These are phyloP conservation scores for Rhodotorula graminis DNA, from an alignment of 768 basidiomycete genomes.

Conservation along the genomic window DNA sequence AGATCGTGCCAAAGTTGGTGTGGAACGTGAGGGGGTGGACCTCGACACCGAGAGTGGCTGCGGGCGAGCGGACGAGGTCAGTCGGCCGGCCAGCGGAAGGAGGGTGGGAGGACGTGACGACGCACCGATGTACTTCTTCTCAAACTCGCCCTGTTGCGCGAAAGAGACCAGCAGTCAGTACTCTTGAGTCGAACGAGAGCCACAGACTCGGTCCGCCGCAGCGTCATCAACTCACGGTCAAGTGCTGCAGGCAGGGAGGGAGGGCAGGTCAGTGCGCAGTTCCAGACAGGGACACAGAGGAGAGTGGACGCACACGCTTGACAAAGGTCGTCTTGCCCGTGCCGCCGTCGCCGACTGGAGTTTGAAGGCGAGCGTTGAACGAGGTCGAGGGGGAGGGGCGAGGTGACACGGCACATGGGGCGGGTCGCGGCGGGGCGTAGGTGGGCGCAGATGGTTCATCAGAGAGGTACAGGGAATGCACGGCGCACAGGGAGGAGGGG, in stretches of 20 bases:
- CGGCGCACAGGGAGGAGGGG: not conserved
- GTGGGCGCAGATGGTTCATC: not conserved
- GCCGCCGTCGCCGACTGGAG: constrained; percentile 85
- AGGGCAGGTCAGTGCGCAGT: not conserved
- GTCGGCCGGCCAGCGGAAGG: not conserved
- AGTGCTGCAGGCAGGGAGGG: constrained; percentile 14
- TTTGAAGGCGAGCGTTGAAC: constrained; percentile 25
- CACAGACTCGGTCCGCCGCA: too few species aligned
- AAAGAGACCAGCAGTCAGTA: not conserved
- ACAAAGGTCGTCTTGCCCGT: constrained; percentile 60
- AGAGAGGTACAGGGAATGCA: not conserved
- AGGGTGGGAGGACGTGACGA: not conserved
- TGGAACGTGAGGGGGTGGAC: constrained; percentile 91
- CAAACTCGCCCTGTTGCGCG: constrained; percentile 71
- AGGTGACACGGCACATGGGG: constrained; percentile 10
- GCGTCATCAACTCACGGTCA: constrained; percentile 38
- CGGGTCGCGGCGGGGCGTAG: constrained; percentile 27
- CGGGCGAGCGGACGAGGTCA: constrained; percentile 14
- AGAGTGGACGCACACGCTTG: constrained; percentile 23
- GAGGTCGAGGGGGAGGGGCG: constrained; percentile 32
- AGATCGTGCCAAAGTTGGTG: constrained; percentile 98
- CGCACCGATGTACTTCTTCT: constrained; percentile 69
- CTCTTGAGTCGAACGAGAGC: constrained; percentile 51
- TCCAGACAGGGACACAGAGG: not conserved
- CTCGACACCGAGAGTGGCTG: constrained; percentile 98